These are phyloP conservation scores for Ceratocystiopsis minuta DNA, from an alignment of 2,329 filamentous ascomycete genomes.

Conservation along the genomic window DNA sequence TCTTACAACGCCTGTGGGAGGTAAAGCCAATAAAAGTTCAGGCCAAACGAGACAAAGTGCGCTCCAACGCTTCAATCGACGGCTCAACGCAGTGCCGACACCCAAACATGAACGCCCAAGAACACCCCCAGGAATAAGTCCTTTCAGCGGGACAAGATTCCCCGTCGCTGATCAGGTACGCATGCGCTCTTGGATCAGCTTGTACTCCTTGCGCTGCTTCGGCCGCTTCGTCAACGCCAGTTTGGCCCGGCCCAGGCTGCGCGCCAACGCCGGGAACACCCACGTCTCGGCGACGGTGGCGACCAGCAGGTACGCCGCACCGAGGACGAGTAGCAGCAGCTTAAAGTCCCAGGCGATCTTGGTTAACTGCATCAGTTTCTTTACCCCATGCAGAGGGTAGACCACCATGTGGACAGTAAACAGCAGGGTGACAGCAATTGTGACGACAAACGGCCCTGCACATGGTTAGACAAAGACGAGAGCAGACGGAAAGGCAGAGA, in stretches of 20 bases:
- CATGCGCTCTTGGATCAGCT: constrained; percentile 57
- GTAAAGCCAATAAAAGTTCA: too few species aligned
- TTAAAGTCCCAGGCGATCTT: constrained; percentile 56
- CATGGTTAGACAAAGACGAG: background rate
- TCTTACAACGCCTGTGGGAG: too few species aligned
- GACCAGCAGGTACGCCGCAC: constrained; percentile 46
- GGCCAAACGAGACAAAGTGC: too few species aligned
- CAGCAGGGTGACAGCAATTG: constrained; percentile 48
- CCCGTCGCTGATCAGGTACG: constrained; percentile 10
- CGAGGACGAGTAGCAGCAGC: constrained; percentile 52
- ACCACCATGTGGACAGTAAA: constrained; percentile 69
- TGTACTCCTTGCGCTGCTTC: constrained; percentile 80
- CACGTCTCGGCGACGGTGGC: constrained; percentile 57
- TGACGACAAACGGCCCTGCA: constrained; percentile 68
- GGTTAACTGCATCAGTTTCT: constrained; percentile 70
- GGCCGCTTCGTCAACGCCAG: constrained; percentile 35
- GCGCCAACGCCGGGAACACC: constrained; percentile 51
- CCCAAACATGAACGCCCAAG: background rate
- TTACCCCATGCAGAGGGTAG: constrained; percentile 50
- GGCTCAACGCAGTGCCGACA: too few species aligned
- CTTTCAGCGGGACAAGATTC: too few species aligned
- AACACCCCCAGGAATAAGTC: background rate
- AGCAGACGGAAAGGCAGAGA: background rate
- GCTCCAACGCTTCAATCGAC: too few species aligned
- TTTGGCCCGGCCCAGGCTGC: constrained; percentile 44